Conservation (phyloP, 2,329 filamentous ascomycete species). For the Emmonsia crescens region DNA sequence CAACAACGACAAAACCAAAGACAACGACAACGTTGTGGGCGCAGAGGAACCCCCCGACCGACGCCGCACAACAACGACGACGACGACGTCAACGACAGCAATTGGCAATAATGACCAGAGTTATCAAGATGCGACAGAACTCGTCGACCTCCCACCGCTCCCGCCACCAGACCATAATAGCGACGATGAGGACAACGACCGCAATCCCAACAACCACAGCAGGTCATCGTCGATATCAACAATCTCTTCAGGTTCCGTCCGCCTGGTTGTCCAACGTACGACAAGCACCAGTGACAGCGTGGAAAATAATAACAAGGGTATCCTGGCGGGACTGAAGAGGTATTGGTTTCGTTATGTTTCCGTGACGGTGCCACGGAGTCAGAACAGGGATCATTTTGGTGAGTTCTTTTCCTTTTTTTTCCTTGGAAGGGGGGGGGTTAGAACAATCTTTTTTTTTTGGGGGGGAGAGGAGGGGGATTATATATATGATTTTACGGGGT, state of each 20-base stretch:
- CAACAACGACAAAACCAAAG: not conserved
- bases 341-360: slow-evolving; percentile 61
- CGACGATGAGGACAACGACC: not conserved
- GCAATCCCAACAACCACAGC: not conserved
- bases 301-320: slow-evolving; percentile 35
- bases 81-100: not conserved
- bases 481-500: not conserved
- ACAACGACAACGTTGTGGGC: not conserved
- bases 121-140: slow-evolving; percentile 1
- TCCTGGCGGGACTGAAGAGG: slow-evolving; percentile 55
- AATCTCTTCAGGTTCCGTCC: slow-evolving; percentile 12
- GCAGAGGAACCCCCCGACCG: not conserved
- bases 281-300: not conserved
- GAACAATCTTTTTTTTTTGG: not conserved
- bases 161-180: not conserved
- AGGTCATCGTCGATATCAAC: slow-evolving; percentile 9
- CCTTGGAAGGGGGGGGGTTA: too few species aligned
- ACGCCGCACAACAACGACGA: not conserved
- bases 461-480: not conserved
- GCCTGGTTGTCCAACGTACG: slow-evolving; percentile 11
- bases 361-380: slow-evolving; percentile 29
- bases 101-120: not conserved
- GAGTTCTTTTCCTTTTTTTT: slow-evolving; percentile 8
- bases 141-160: not conserved
- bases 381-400: slow-evolving; percentile 35